phyloP scores from a whole-genome alignment of 768 basidiomycete genomes.

The Agaricus sinodeliciosus region DNA sequence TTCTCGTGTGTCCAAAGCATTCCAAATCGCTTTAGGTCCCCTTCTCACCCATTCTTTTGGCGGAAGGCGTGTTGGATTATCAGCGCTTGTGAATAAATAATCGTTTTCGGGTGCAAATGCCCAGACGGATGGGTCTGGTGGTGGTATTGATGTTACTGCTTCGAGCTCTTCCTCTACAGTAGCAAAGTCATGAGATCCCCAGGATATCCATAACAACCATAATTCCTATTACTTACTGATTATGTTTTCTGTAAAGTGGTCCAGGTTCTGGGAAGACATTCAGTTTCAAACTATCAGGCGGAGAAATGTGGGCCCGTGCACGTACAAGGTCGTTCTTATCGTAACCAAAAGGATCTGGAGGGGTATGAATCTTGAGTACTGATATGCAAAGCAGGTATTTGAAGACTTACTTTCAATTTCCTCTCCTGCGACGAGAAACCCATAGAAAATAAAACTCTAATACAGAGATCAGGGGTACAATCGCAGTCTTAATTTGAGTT shows the following conservation, averaged over 20 bases:
- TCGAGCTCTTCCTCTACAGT: conserved; percentile 44
- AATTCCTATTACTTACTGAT: conserved; percentile 36
- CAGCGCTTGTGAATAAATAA: conserved; percentile 36
- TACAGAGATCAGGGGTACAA: conserved; percentile 4
- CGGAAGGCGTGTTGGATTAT: conserved; percentile 31
- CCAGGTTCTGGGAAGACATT: conserved; percentile 39
- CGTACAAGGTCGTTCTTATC: conserved; percentile 66
- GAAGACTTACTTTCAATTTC: conserved; percentile 60
- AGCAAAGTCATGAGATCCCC: not conserved
- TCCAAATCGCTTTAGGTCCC: conserved; percentile 37
- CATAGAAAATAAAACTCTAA: conserved; percentile 64
- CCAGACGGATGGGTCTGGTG: conserved; percentile 53
- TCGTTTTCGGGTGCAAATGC: conserved; percentile 55
- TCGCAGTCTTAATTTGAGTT: not conserved
- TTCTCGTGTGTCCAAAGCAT: not conserved
- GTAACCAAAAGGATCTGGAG: conserved; percentile 46
- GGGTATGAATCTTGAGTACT: not conserved
- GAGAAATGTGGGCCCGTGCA: conserved; percentile 6
- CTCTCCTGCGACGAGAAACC: conserved; percentile 66
- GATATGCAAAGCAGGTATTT: not conserved
- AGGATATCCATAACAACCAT: not conserved
- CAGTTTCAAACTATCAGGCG: not conserved
- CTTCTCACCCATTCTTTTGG: conserved; percentile 52
- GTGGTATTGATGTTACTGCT: conserved; percentile 53
- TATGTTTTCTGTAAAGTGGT: conserved; percentile 64